Conservation (phyloP, 345 rosid species). For the Camelina laxa region DNA sequence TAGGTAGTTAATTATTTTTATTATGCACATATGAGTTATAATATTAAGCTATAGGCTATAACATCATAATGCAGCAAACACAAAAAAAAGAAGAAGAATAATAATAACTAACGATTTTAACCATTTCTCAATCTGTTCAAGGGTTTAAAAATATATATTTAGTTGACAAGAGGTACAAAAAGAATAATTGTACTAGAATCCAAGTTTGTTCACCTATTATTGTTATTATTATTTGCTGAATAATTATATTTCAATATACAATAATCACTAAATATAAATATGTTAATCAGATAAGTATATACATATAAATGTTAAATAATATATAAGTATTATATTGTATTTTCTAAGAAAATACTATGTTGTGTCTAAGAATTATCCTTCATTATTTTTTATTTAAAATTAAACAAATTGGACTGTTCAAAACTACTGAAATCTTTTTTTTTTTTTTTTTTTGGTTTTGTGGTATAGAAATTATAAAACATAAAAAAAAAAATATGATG, state of each 20-base stretch:
- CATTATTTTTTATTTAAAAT: neutral
- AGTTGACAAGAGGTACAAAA: neutral
- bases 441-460: too few relatives aligned
- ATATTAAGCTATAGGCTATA: neutral
- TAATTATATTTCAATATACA: neutral
- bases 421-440: neutral
- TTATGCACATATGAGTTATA: neutral
- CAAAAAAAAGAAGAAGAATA: neutral
- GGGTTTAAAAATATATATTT: too few relatives aligned
- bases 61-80: neutral
- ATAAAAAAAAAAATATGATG: neutral
- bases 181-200: neutral
- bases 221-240: neutral
- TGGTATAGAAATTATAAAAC: neutral
- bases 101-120: neutral
- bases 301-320: neutral
- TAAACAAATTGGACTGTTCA: neutral
- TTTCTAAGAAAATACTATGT: neutral
- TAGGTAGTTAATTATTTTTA: too few relatives aligned
- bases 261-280: neutral
- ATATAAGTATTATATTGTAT: neutral
- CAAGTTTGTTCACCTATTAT: neutral
- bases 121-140: too few relatives aligned
- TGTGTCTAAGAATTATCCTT: neutral
- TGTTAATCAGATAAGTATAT: neutral